phyloP scores from a whole-genome alignment of 2,329 filamentous ascomycete genomes.

The Phaeoacremonium minimum region DNA sequence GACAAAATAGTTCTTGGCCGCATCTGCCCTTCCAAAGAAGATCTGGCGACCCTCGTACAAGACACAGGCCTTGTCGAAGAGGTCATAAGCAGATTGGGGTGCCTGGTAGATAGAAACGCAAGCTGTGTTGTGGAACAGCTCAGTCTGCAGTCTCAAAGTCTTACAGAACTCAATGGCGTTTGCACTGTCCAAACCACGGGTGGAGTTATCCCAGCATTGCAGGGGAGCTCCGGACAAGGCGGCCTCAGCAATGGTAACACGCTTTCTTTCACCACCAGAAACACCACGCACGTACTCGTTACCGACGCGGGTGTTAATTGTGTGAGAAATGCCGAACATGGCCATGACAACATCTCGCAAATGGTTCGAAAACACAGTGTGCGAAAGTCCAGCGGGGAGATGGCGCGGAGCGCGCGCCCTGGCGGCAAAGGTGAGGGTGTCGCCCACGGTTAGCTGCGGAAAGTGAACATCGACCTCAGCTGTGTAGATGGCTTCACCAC shows the following conservation, averaged over 20 bases:
- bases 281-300: conserved; percentile 74
- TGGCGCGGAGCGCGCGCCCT: conserved; percentile 61
- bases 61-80: conserved; percentile 55
- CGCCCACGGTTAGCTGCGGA: conserved; percentile 70
- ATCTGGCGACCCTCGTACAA: conserved; percentile 59
- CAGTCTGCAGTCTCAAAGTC: conserved; percentile 63
- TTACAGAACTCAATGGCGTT: conserved; percentile 74
- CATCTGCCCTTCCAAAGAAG: conserved; percentile 56
- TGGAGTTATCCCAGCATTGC: conserved; percentile 70
- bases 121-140: conserved; percentile 62
- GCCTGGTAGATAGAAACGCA: conserved; percentile 73
- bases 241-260: conserved; percentile 60
- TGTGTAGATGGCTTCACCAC: conserved; percentile 83
- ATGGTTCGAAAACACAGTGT: conserved; percentile 53
- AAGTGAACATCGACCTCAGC: conserved; percentile 83
- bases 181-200: conserved; percentile 68
- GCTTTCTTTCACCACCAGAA: conserved; percentile 68
- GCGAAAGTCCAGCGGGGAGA: conserved; percentile 54
- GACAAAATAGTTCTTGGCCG: conserved; percentile 62
- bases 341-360: conserved; percentile 71
- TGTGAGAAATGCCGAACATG: conserved; percentile 71
- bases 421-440: conserved; percentile 76
- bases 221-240: conserved; percentile 54
- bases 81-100: conserved; percentile 59
- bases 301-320: conserved; percentile 66